Base-by-base conservation (phyloP, 1,139 yeast genomes). In the Torulaspora pretoriensis region DNA sequence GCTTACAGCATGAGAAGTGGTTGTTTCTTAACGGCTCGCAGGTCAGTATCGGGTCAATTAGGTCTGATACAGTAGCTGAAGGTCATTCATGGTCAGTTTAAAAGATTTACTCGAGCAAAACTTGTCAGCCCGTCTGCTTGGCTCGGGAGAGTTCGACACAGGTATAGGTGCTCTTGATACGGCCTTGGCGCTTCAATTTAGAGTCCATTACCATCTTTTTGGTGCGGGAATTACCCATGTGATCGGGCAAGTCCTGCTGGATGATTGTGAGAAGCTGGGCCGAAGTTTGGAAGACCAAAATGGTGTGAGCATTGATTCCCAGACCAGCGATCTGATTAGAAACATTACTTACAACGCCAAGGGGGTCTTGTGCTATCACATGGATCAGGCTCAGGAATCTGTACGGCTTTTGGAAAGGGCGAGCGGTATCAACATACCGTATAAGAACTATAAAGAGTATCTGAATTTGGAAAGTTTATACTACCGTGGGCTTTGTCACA, bases 391-490 rank as follows among this genome's bases (percentile, higher is more conserved):
- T 3, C 38, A 48, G 4, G 44, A 45, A 13, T 49, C 57, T 7
- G 17, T 22, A 22, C 29, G 35, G 19, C 34, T 34, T n/a, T 48
- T 59, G 8, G 41, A 35, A 9, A 36, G 42, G 24, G 44, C 54
- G 2, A 35, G 40, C 13, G 36, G 41, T 8, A 38, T 48, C 7
- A 24, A 37, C 25, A 37, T 44, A 10, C 35, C 37, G 16, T 45
- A 45, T 27, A 38, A 38, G 4, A 42, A 48, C 10, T 59, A 56
- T 35, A 43, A 46, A 9, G 40, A 24, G 14, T 50, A 55, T 31
- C 42, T 63, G 38, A 32, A 53, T n/a, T 12, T 61, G 29, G 65
- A 63, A 43, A 56, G 54, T 25, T 36, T 61, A 10, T 63, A 57
- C 43, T 61, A 61, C 38, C 48, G 46, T 10, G 52, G 50, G 3